Evolutionary conservation across 257 asterid genomes (phyloP).

Genomic region (Buddleja alternifolia): DNA sequence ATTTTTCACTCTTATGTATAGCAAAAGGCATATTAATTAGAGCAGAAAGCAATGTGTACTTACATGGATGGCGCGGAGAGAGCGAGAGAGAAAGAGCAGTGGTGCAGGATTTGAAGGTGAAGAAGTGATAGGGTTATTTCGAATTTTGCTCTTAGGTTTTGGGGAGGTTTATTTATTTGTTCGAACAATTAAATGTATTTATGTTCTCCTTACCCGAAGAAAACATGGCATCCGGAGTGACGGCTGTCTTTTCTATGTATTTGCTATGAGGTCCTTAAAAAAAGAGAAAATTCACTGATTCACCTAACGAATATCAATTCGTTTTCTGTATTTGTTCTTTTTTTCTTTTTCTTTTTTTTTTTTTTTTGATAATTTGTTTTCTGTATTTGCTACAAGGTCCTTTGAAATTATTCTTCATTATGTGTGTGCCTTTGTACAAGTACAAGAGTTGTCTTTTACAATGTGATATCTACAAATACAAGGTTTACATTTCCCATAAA

Average conservation of each 20-base stretch:
- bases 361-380: too few relatives aligned
- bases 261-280: slow-evolving; percentile 2
- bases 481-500: too few relatives aligned
- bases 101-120: slow-evolving; percentile 10
- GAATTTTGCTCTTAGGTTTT: slow-evolving; percentile 23
- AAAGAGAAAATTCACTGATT: not conserved
- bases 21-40: not conserved
- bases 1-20: too few relatives aligned
- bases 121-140: slow-evolving; percentile 31
- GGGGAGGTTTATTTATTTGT: slow-evolving; percentile 1
- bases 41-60: not conserved
- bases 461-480: too few relatives aligned
- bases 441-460: too few relatives aligned
- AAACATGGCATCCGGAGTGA: not conserved
- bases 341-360: too few relatives aligned
- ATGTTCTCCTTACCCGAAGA: not conserved
- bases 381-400: too few relatives aligned
- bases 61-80: slow-evolving; percentile 22
- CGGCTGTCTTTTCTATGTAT: not conserved
- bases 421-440: too few relatives aligned
- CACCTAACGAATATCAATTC: too few relatives aligned
- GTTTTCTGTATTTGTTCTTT: too few relatives aligned
- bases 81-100: not conserved
- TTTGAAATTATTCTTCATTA: too few relatives aligned
- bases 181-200: too few relatives aligned